Base-by-base conservation (phyloP, 2,329 filamentous ascomycete species). In the Colletotrichum cuscutae region DNA sequence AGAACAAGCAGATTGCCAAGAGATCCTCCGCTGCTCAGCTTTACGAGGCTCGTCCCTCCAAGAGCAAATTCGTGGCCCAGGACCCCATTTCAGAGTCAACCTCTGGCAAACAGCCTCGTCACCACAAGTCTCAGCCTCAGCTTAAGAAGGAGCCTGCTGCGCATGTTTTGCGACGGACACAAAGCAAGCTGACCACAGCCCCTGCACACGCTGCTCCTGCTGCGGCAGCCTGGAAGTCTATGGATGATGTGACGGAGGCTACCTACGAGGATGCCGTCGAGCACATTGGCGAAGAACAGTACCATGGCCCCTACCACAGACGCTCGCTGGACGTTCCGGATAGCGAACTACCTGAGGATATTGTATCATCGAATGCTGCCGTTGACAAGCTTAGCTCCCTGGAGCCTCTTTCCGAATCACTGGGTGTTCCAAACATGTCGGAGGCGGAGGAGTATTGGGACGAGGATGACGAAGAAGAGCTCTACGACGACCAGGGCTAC, bases 381-480 rank as follows among this genome's bases (percentile, higher is more conserved):
- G 19, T 24, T 4, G 58, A 64, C 8, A 68, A 70, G 46, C 56
- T 30, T 35, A 12, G 32, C 15, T 28, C 63, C 4, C 19, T 71
- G n/a, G 68, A 71, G 15, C 42, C 56, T 26, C 65, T 74, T 26
- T 42, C 67, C n/a, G 64, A 72, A 30, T 64, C 69, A 11, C 30
- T 72, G 56, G 42, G 54, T 37, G 72, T 69, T 37, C 72, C 76
- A 3, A 22, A 32, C 15, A 61, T 70, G 32, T 84, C 81, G 2
- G 83, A 85, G 60, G 77, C 87, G 0, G 92, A 94, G 76, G 93
- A 95, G 79, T 93, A 92, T 77, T 95, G 92, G 92, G 92, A 94
- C 19, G 93, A 95, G 22, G 92, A 96, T 30, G 93, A 94, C 13
- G 94, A 95, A 75, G 86, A 84, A 19, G 66, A 85, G 49, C 77